Conservation (phyloP, 208 protist species). For the Angomonas desouzai region DNA sequence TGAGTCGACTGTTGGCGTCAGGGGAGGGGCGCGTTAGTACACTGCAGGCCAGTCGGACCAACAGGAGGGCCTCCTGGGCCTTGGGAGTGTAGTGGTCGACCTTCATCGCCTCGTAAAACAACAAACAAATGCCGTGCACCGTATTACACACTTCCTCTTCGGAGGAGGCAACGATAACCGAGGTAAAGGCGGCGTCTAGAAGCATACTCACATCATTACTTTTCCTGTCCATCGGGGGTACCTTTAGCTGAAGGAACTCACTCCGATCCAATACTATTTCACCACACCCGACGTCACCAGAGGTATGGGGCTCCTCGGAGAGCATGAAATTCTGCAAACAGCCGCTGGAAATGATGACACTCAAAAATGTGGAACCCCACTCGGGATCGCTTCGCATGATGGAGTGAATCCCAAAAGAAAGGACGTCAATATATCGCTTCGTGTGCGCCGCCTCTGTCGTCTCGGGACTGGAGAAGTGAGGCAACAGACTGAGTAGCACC, state of each 20-base stretch:
- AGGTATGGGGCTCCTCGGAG: background rate
- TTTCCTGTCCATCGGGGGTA: background rate
- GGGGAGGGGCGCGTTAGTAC: background rate
- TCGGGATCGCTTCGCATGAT: background rate
- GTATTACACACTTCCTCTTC: background rate
- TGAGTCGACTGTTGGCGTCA: background rate
- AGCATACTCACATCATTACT: background rate
- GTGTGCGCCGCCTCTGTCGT: background rate
- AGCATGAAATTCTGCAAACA: background rate
- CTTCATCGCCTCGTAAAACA: background rate
- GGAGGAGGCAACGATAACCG: background rate
- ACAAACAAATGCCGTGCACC: background rate
- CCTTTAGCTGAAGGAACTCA: background rate
- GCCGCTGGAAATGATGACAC: background rate
- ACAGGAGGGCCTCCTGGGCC: background rate
- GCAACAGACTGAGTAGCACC: background rate
- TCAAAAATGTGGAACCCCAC: background rate
- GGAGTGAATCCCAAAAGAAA: background rate
- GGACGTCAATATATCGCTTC: constrained; percentile 1
- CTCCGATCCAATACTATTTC: background rate
- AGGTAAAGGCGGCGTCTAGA: background rate
- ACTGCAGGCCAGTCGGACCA: background rate
- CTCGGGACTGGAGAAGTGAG: constrained; percentile 1
- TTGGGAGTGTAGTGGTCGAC: background rate
- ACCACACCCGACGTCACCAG: background rate